phyloP scores from a whole-genome alignment of 106 monocot species.

The Gastrodia elata region DNA sequence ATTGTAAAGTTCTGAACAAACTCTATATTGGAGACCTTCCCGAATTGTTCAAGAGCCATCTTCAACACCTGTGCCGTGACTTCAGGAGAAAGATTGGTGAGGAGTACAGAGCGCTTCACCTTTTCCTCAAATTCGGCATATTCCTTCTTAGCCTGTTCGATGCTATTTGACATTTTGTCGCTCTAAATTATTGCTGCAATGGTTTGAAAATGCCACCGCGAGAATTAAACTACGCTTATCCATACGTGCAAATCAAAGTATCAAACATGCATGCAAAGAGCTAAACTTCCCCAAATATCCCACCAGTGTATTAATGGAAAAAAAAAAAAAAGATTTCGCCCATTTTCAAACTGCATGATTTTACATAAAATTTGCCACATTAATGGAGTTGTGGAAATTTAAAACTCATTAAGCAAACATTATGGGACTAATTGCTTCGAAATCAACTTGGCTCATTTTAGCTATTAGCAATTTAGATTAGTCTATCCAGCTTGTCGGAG shows the following conservation, averaged over 20 bases:
- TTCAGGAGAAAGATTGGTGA: constrained; percentile 60
- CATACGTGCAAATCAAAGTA: not conserved
- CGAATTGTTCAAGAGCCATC: constrained; percentile 64
- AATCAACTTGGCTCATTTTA: too few species aligned
- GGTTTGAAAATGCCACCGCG: not conserved
- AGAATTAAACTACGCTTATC: not conserved
- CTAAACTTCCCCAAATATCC: not conserved
- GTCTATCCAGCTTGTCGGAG: too few species aligned
- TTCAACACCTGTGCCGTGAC: constrained; percentile 48
- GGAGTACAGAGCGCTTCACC: constrained; percentile 72
- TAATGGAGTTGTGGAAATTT: not conserved
- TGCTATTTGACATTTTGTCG: constrained; percentile 7
- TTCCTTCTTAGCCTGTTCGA: constrained; percentile 30
- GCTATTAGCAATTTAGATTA: too few species aligned
- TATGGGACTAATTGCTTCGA: too few species aligned
- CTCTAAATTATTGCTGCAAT: not conserved
- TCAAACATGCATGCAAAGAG: too few species aligned
- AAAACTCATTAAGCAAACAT: not conserved
- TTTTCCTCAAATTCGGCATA: constrained; percentile 65
- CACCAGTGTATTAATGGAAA: too few species aligned
- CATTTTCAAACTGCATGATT: not conserved
- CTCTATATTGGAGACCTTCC: constrained; percentile 39
- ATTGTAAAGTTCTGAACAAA: constrained; percentile 56
- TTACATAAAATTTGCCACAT: not conserved
- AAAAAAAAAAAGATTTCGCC: not conserved